A percentile compares a stretch with the other conserved stretches of the same genome.
Evolutionary conservation across 805 yeast species (phyloP).

Genomic region (Saturnispora serradocipensis): DNA sequence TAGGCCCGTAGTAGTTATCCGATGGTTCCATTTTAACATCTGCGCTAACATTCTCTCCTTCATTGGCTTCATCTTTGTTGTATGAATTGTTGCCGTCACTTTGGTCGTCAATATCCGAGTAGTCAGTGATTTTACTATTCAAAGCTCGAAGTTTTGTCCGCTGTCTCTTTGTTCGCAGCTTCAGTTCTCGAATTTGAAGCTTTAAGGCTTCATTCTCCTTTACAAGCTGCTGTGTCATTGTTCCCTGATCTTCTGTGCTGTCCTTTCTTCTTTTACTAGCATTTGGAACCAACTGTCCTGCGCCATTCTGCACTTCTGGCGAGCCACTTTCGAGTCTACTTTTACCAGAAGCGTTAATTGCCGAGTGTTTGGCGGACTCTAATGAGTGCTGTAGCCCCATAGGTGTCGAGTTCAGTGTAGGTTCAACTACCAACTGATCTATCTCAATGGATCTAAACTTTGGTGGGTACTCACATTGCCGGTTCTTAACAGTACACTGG

Average conservation of each 20-base stretch:
- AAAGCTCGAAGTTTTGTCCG: constrained; percentile 8
- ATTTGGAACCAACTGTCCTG: background rate
- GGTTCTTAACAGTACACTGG: constrained; percentile 32
- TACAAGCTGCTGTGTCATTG: constrained; percentile 5
- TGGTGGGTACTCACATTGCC: constrained; percentile 37
- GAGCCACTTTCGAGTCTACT: background rate
- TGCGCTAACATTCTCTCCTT: background rate
- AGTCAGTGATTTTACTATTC: background rate
- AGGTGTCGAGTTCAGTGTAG: background rate
- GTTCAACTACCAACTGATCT: constrained; percentile 17
- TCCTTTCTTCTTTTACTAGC: background rate
- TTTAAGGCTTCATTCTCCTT: constrained; percentile 25
- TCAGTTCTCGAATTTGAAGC: constrained; percentile 21
- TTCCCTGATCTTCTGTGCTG: background rate
- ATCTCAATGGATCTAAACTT: constrained; percentile 37
- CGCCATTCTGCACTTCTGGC: background rate
- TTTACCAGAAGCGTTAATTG: background rate
- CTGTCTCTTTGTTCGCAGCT: constrained; percentile 18
- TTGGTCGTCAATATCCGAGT: constrained; percentile 3
- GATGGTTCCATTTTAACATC: constrained; percentile 15
- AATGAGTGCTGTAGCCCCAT: background rate
- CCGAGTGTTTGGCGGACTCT: background rate
- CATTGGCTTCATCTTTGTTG: background rate
- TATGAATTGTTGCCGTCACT: constrained; percentile 10
- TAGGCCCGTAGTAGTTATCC: constrained; percentile 43